phyloP scores from a whole-genome alignment of 352 stramenopile species.

The Phytophthora tubulina region DNA sequence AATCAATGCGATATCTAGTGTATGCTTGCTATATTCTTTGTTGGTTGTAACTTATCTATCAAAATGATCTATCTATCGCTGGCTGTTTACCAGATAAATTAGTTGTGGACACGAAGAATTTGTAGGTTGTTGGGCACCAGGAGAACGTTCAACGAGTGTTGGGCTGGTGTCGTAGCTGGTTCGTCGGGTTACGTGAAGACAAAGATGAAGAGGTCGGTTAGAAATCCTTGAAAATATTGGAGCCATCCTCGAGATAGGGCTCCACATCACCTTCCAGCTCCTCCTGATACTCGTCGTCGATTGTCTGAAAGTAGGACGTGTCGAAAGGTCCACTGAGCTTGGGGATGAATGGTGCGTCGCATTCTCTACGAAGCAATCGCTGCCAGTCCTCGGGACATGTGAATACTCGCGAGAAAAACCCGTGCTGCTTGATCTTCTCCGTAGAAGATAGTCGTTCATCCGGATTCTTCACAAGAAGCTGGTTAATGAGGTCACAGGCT shows the following conservation, averaged over 20 bases:
- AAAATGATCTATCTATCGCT: slow-evolving; percentile 30
- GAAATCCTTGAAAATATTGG: slow-evolving; percentile 74
- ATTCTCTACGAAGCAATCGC: slow-evolving; percentile 50
- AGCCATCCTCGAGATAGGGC: slow-evolving; percentile 76
- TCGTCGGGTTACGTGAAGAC: slow-evolving; percentile 19
- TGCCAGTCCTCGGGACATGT: slow-evolving; percentile 51
- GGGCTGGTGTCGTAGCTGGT: slow-evolving; percentile 9
- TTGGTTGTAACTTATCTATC: slow-evolving; percentile 16
- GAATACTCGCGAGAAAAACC: slow-evolving; percentile 64
- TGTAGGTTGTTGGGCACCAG: slow-evolving; percentile 1
- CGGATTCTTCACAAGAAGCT: slow-evolving; percentile 70
- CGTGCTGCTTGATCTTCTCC: slow-evolving; percentile 63
- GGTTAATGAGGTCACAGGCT: slow-evolving; percentile 62
- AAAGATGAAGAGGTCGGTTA: slow-evolving; percentile 27
- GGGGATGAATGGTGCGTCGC: slow-evolving; percentile 64
- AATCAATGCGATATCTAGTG: background rate
- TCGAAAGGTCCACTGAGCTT: slow-evolving; percentile 73
- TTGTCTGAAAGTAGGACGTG: slow-evolving; percentile 73
- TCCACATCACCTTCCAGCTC: slow-evolving; percentile 60
- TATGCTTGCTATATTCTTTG: slow-evolving; percentile 15
- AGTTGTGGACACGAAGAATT: slow-evolving; percentile 27
- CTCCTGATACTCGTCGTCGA: slow-evolving; percentile 64
- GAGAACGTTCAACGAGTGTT: no score
- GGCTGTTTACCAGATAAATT: slow-evolving; percentile 38
- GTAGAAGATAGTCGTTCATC: slow-evolving; percentile 52